These are phyloP conservation scores for Carallia brachiata DNA, from an alignment of 345 rosid genomes.

Conservation along the genomic window DNA sequence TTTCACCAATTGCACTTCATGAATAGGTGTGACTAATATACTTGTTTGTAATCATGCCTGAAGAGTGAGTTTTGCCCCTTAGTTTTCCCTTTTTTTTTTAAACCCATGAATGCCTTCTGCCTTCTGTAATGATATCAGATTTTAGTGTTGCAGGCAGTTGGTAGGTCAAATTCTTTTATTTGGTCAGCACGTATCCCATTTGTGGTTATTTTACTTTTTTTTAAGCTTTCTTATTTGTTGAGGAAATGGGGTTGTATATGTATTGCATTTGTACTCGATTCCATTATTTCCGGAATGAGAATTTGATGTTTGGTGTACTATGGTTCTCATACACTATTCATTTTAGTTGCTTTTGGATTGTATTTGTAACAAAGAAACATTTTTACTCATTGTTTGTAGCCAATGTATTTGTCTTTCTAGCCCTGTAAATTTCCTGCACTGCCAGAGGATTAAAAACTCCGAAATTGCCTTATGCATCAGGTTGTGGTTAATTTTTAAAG, in stretches of 20 bases:
- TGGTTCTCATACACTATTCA: background rate
- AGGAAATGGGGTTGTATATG: constrained; percentile 31
- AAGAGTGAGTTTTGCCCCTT: constrained; percentile 33
- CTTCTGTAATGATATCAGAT: constrained; percentile 26
- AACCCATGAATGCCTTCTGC: constrained; percentile 13
- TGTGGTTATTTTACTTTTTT: constrained; percentile 24
- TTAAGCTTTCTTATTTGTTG: constrained; percentile 12
- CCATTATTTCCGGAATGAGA: constrained; percentile 17
- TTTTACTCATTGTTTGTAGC: no score
- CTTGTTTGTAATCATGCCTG: constrained; percentile 34
- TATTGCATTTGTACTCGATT: constrained; percentile 18
- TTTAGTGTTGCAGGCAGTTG: constrained; percentile 33
- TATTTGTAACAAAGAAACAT: background rate
- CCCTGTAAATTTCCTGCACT: no score
- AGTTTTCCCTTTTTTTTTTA: background rate
- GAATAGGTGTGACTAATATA: constrained; percentile 24
- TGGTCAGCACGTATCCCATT: constrained; percentile 27
- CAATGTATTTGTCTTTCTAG: no score
- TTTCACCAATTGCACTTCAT: constrained; percentile 15
- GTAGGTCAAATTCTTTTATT: constrained; percentile 38
- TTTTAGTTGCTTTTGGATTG: background rate
- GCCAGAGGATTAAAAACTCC: background rate
- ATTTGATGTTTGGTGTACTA: constrained; percentile 17
- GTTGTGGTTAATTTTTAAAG: background rate
- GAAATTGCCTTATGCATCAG: background rate